Base-by-base conservation (phyloP, 1,284 basidiomycete genomes). In the Melampsora americana region DNA sequence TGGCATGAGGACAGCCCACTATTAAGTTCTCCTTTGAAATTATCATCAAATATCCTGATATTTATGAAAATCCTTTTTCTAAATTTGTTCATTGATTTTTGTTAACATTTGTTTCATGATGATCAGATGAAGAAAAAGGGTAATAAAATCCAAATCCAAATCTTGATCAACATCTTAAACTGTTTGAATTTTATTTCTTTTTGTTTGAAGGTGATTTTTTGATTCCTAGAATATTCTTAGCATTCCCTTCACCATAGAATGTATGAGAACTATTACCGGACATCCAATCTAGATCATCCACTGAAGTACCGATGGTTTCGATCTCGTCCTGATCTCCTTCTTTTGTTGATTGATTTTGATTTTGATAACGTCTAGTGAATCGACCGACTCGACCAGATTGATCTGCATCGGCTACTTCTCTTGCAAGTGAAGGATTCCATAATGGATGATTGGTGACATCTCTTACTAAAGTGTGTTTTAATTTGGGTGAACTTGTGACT, bases 221-320 rank as follows among this genome's bases (percentile, higher is more conserved):
- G n/a, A 74, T n/a, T 0, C 72, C 72, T 61, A 66, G 60, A 16
- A 74, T 74, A 42, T 74, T 74, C 23, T 66, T 74, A 74, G 72
- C 72, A 16, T 59, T 67, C 14, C 72, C 72, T 18, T 66, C 30
- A n/a, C 72, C 72, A 39, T 66, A 74, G 42, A 74, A 74, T 20
- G 64, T 60, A 26, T 74, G 72, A 42, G 42, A 60, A 18, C 64
- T 66, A 44, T 74, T 35, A 20, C 64, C 64, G 5, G 72, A 74
- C 16, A 74, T 74, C 72, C 72, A 74, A n/a, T 74, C 50, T 12
- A 74, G 50, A 30, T 74, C 72, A 9, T 67, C 65, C 14, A 56
- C 28, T 59, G 64, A 46, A 60, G 3, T 50, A 61, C 35, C 32
- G 66, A 66, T 11, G 26, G 11, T 26, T 2, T 44, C 23, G 66